These are phyloP conservation scores for Kernera saxatilis DNA, from an alignment of 345 rosid species.

Conservation along the genomic window DNA sequence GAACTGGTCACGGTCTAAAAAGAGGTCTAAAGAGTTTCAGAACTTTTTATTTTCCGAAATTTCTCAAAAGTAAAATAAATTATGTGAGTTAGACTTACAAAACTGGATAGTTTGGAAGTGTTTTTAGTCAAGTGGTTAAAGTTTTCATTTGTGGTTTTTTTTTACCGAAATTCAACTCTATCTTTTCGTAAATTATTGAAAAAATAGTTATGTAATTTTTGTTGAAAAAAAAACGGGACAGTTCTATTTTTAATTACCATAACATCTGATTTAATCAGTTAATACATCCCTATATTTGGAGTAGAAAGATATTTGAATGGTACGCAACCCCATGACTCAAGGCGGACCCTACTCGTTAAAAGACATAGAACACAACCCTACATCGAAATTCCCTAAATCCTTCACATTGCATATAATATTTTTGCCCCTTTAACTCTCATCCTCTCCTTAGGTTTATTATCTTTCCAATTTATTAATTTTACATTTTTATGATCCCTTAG, in stretches of 20 bases:
- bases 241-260: not conserved
- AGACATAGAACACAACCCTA: slow-evolving; percentile 27
- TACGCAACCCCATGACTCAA: slow-evolving; percentile 15
- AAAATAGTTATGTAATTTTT: too few species aligned
- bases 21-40: too few species aligned
- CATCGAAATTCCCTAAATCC: slow-evolving; percentile 27
- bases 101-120: too few species aligned
- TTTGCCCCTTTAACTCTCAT: slow-evolving; percentile 20
- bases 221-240: too few species aligned
- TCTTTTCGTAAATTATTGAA: too few species aligned
- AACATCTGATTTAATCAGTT: not conserved
- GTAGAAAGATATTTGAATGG: not conserved
- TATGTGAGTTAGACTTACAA: too few species aligned
- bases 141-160: too few species aligned
- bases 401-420: slow-evolving; percentile 19
- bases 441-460: slow-evolving; percentile 25
- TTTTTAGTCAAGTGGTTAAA: too few species aligned
- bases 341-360: slow-evolving; percentile 27
- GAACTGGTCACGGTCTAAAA: too few species aligned
- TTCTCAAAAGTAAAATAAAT: too few species aligned
- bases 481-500: slow-evolving; percentile 9
- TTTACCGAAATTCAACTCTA: too few species aligned
- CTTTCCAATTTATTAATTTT: slow-evolving; percentile 1
- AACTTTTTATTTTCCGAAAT: too few species aligned
- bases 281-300: not conserved